phyloP scores from a whole-genome alignment of 306 rosid genomes.

The Arachis hypogaea region DNA sequence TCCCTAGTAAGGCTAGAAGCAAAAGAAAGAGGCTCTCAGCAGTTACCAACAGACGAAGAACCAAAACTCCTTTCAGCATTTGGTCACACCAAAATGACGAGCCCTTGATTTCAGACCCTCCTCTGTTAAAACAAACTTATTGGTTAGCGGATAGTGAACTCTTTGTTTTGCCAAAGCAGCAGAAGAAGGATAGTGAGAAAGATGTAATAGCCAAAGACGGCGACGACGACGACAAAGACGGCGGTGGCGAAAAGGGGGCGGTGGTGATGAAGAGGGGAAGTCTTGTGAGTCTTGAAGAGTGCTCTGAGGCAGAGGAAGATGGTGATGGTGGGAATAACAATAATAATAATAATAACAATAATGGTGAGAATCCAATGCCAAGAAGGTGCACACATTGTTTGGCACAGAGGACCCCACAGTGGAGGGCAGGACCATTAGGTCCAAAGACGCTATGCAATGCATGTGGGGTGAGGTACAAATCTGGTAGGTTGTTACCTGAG shows the following conservation, averaged over 20 bases:
- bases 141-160: conserved; percentile 74
- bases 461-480: conserved; percentile 77
- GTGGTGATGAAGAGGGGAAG: conserved; percentile 24
- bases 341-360: background rate
- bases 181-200: conserved; percentile 18
- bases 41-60: conserved; percentile 29
- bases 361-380: conserved; percentile 42
- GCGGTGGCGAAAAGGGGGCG: conserved; percentile 16
- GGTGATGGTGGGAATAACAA: background rate
- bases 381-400: conserved; percentile 70
- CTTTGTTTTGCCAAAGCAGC: conserved; percentile 46
- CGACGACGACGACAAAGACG: too few relatives aligned
- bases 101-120: conserved; percentile 52
- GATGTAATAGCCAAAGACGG: background rate
- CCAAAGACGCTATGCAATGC: conserved; percentile 77
- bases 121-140: conserved; percentile 62
- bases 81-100: conserved; percentile 52
- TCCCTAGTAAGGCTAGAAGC: conserved; percentile 79
- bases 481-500: conserved; percentile 69
- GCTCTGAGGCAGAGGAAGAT: background rate
- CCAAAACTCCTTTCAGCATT: conserved; percentile 43
- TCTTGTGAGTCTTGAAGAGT: conserved; percentile 36
- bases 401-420: conserved; percentile 75
- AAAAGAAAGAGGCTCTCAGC: conserved; percentile 65
- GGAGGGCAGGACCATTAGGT: conserved; percentile 84